phyloP scores from a whole-genome alignment of 2,329 filamentous ascomycete genomes.

The Sarocladiaceae sp. region DNA sequence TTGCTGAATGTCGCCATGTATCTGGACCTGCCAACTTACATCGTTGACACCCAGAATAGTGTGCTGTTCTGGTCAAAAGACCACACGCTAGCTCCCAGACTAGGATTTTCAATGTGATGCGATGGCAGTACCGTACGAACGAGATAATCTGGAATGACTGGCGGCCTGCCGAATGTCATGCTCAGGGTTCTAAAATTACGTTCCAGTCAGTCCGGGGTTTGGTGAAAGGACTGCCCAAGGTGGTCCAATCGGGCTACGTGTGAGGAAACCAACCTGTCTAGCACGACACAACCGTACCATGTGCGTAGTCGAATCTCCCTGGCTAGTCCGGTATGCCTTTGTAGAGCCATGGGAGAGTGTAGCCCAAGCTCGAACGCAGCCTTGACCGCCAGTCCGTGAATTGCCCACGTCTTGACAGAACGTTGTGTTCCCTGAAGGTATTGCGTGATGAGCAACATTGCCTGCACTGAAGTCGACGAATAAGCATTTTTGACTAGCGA shows the following conservation, averaged over 20 bases:
- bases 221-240: too few relatives aligned
- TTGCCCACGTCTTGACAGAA: slow-evolving; percentile 1
- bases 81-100: too few relatives aligned
- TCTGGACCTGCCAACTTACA: neutral
- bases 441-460: neutral
- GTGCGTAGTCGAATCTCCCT: neutral
- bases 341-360: neutral
- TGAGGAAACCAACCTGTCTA: slow-evolving; percentile 4
- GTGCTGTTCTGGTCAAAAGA: too few relatives aligned
- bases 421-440: slow-evolving; percentile 1
- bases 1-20: neutral
- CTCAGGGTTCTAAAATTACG: neutral
- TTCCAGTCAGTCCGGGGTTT: too few relatives aligned
- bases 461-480: neutral
- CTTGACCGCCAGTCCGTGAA: neutral
- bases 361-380: neutral
- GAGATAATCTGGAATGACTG: neutral
- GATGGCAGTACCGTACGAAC: neutral
- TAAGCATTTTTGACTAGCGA: too few relatives aligned
- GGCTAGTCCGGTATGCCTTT: neutral
- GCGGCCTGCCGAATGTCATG: slow-evolving; percentile 4
- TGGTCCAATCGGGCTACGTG: too few relatives aligned
- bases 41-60: too few relatives aligned
- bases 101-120: too few relatives aligned
- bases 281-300: slow-evolving; percentile 4